Conservation (phyloP, 2,329 filamentous ascomycete genomes). For the Aureobasidium melanogenum region DNA sequence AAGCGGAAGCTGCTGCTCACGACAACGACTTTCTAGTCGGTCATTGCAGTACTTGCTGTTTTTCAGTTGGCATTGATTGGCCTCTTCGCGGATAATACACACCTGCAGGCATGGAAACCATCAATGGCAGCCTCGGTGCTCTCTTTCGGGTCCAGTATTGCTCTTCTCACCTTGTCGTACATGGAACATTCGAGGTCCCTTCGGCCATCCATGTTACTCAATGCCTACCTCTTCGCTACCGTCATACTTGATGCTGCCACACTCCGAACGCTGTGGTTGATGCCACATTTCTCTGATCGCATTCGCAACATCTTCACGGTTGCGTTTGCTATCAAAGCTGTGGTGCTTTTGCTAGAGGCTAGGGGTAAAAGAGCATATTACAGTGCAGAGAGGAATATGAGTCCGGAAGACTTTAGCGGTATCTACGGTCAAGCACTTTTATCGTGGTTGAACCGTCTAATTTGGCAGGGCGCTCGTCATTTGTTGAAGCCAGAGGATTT, state of each 20-base stretch:
- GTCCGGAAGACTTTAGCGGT: constrained; percentile 12
- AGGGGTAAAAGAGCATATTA: constrained; percentile 16
- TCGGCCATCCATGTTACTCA: constrained; percentile 12
- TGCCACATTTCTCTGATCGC: constrained; percentile 21
- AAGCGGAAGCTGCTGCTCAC: background rate
- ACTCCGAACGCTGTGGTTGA: constrained; percentile 20
- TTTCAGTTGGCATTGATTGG: constrained; percentile 9
- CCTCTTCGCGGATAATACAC: background rate
- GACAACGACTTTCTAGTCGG: background rate
- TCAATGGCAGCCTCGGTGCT: background rate
- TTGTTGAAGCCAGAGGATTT: constrained; percentile 9
- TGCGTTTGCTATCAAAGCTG: constrained; percentile 30
- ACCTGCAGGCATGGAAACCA: background rate
- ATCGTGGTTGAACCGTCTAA: constrained; percentile 11
- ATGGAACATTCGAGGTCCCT: constrained; percentile 13
- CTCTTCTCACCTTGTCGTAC: constrained; percentile 7
- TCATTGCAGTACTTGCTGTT: background rate
- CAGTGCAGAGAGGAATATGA: background rate
- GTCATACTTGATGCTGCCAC: constrained; percentile 10
- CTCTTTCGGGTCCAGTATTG: background rate
- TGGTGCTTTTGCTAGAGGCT: constrained; percentile 32
- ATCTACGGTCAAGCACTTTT: constrained; percentile 11
- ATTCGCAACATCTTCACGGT: constrained; percentile 29
- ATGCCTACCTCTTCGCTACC: constrained; percentile 13
- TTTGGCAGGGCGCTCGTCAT: constrained; percentile 5